Evolutionary conservation across 495 filamentous ascomycete species (phyloP).

Genomic region (Acidomyces sp.): DNA sequence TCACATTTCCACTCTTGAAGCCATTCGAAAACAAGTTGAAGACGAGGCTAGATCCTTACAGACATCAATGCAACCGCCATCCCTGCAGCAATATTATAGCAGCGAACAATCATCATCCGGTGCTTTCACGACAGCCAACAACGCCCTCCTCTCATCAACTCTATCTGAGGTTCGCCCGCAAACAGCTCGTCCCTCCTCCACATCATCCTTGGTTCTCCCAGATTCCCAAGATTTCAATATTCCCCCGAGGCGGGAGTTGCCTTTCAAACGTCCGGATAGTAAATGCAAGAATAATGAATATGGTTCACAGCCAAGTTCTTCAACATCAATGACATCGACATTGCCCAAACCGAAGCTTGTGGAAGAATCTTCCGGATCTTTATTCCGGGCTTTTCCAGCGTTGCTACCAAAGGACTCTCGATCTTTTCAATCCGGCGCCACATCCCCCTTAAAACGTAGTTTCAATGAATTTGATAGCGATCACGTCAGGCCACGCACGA

Average conservation of each 20-base stretch:
- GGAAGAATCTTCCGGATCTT: neutral
- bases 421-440: neutral
- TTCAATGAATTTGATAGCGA: neutral
- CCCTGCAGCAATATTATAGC: neutral
- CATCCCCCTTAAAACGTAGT: constrained; percentile 14
- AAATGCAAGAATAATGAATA: constrained; percentile 1
- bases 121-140: neutral
- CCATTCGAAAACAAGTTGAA: constrained; percentile 1
- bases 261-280: constrained; percentile 22
- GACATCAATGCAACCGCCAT: neutral
- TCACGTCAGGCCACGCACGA: neutral
- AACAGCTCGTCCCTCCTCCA: constrained; percentile 1
- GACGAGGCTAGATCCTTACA: neutral
- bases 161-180: neutral
- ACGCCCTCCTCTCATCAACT: neutral
- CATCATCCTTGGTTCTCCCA: neutral
- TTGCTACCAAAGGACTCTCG: neutral
- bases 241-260: constrained; percentile 29
- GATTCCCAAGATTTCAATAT: constrained; percentile 11
- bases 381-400: neutral
- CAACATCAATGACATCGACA: constrained; percentile 15
- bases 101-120: constrained; percentile 1
- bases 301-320: constrained; percentile 13
- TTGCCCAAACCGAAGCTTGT: constrained; percentile 22
- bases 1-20: neutral